These are phyloP conservation scores for Colletotrichum neosansevieriae DNA, from an alignment of 2,329 filamentous ascomycete species.

Conservation along the genomic window DNA sequence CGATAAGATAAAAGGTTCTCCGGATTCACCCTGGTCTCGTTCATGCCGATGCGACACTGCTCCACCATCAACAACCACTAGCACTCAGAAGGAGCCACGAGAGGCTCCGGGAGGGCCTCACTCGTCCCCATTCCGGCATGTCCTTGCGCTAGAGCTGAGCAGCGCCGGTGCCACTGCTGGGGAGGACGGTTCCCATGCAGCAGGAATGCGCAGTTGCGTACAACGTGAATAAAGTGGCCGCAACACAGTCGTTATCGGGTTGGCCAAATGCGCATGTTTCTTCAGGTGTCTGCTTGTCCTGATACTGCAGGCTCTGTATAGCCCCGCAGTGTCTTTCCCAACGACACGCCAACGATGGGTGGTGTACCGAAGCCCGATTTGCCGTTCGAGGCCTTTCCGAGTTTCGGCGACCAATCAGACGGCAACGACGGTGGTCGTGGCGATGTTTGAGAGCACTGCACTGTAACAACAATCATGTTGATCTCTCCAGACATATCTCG, in stretches of 20 bases:
- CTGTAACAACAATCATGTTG: slow-evolving; percentile 2
- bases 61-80: slow-evolving; percentile 7
- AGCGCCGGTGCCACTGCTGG: slow-evolving; percentile 2
- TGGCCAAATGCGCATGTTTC: slow-evolving; percentile 18
- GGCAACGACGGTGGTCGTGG: neutral
- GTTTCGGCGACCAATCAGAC: neutral
- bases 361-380: neutral
- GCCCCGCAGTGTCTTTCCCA: neutral
- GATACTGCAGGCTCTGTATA: slow-evolving; percentile 2
- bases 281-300: slow-evolving; percentile 5
- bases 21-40: slow-evolving; percentile 1
- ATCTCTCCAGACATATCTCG: neutral
- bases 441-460: slow-evolving; percentile 13
- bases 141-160: slow-evolving; percentile 31
- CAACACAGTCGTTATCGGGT: neutral
- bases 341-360: neutral
- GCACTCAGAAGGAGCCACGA: slow-evolving; percentile 23
- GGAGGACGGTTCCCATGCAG: slow-evolving; percentile 15
- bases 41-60: neutral
- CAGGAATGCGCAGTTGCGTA: slow-evolving; percentile 13
- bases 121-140: slow-evolving; percentile 31
- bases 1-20: slow-evolving; percentile 3
- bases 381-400: neutral
- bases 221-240: neutral
- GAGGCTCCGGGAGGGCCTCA: slow-evolving; percentile 38